Evolutionary conservation across 1,139 yeast species (phyloP), one percentile per base, ranked within the genome.

Genomic region (Spathaspora sp.): DNA sequence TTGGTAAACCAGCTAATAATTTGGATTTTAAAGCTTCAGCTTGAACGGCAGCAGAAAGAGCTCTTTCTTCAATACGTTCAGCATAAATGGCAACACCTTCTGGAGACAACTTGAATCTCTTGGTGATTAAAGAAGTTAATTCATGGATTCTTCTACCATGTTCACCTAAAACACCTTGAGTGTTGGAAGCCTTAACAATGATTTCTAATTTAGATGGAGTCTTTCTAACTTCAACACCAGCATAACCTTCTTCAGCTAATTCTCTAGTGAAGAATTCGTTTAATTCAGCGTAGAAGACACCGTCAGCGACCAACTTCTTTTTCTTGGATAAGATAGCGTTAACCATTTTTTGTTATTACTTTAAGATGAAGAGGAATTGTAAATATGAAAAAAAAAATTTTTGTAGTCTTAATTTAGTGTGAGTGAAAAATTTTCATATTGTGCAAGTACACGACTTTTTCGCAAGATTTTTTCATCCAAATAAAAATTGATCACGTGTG

Each of bases 251-350:
- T 82, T 93, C 99, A 68, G 99, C 96, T 73, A 93, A 88, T 80
- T 93, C 99, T 82, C 98, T 90, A 84, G 98, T 89, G 89, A 93
- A 95, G 95, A 93, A 93, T 83, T 93, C 99, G 86, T 93, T 93
- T 74, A 93, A 83, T 82, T 93, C 99, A 79, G 99, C 99, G 95
- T 86, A 93, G 86, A 93, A 89, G 71, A 93, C 99, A 89, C 99
- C 99, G 84, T 93, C 99, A 78, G 97, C 97, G 77, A 91, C 97
- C 68, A 85, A 80, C 85, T 85, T 86, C 84, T 90, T 85, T 75
- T 84, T 84, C 80, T 85, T 85, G 71, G 91, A 85, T 71, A 85
- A 82, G 72, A 82, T 78, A 69, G 82, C 80, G 66, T 68, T 59
- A 60, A 65, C 71, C 72, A 67, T 67, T 60, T 54, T 63, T 47